Evolutionary conservation across 108 stramenopile genomes (phyloP).

Genomic region (Nitzschia sp.): DNA sequence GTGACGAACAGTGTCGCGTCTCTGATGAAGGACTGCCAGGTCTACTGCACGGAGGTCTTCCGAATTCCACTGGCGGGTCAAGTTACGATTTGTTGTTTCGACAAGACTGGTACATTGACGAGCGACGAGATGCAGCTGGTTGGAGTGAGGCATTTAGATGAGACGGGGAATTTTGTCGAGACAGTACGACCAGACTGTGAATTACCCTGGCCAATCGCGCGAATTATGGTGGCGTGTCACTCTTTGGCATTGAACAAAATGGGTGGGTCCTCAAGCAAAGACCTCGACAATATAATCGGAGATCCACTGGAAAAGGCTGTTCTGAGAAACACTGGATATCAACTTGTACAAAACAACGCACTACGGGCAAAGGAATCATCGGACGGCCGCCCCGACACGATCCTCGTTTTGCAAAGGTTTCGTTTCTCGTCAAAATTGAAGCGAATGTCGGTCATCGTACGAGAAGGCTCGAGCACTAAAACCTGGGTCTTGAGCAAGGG

Average conservation of each 20-base stretch:
- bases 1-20: conserved; percentile 91
- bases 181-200: conserved; percentile 14
- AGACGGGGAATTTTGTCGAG: conserved; percentile 5
- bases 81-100: conserved; percentile 93
- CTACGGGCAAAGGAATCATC: conserved; percentile 22
- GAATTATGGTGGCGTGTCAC: conserved; percentile 93
- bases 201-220: conserved; percentile 46
- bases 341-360: conserved; percentile 46
- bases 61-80: conserved; percentile 94
- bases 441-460: conserved; percentile 83
- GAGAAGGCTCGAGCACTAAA: conserved; percentile 26
- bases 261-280: conserved; percentile 20
- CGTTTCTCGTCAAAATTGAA: conserved; percentile 86
- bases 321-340: conserved; percentile 79
- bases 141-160: conserved; percentile 62
- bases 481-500: conserved; percentile 86
- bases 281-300: conserved; percentile 61
- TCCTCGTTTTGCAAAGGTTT: conserved; percentile 68
- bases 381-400: conserved; percentile 13
- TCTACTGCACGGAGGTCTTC: conserved; percentile 97
- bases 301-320: conserved; percentile 96
- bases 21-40: conserved; percentile 63
- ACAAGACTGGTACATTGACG: conserved; percentile 98
- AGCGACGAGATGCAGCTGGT: conserved; percentile 87
- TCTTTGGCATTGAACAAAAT: conserved; percentile 58